These are phyloP conservation scores for Alisma plantagoaquatica DNA, from an alignment of 106 monocot genomes.

Conservation along the genomic window DNA sequence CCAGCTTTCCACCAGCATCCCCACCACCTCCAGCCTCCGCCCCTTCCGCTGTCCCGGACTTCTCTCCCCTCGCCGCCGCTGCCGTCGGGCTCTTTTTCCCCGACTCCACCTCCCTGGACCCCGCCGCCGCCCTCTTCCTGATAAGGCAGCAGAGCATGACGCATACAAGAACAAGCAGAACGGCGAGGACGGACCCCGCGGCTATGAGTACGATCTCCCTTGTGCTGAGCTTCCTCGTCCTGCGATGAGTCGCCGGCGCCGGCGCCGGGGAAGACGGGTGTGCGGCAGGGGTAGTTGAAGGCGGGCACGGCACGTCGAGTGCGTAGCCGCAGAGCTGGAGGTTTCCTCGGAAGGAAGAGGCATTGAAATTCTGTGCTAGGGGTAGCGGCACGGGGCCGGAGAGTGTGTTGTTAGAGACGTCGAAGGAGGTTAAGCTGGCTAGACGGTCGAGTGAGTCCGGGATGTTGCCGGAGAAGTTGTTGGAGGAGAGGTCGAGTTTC, in stretches of 20 bases:
- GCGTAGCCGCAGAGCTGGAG: constrained; percentile 64
- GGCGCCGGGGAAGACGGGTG: constrained; percentile 8
- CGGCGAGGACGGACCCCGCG: constrained; percentile 21
- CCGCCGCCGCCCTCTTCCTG: constrained; percentile 38
- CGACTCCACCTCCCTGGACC: background rate
- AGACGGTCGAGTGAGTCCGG: constrained; percentile 33
- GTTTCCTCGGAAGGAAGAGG: constrained; percentile 64
- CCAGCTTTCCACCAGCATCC: constrained; percentile 64
- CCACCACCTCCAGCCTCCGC: constrained; percentile 21
- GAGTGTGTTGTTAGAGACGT: constrained; percentile 68
- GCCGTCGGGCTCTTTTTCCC: constrained; percentile 15
- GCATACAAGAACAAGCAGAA: constrained; percentile 61
- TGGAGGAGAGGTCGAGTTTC: constrained; percentile 50
- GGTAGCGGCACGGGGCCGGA: constrained; percentile 63
- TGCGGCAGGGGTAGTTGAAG: background rate
- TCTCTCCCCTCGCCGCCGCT: constrained; percentile 26
- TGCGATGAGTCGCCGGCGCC: too few species aligned
- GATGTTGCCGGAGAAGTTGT: constrained; percentile 55
- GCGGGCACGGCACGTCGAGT: constrained; percentile 30
- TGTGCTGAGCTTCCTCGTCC: constrained; percentile 5
- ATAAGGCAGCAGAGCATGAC: constrained; percentile 47
- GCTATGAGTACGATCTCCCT: constrained; percentile 47
- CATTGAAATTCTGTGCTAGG: constrained; percentile 56
- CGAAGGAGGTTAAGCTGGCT: constrained; percentile 32
- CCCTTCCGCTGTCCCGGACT: constrained; percentile 10